These are phyloP conservation scores for Umbelopsis sp. DNA, from an alignment of 192 early-diverging fungal species.

Conservation along the genomic window DNA sequence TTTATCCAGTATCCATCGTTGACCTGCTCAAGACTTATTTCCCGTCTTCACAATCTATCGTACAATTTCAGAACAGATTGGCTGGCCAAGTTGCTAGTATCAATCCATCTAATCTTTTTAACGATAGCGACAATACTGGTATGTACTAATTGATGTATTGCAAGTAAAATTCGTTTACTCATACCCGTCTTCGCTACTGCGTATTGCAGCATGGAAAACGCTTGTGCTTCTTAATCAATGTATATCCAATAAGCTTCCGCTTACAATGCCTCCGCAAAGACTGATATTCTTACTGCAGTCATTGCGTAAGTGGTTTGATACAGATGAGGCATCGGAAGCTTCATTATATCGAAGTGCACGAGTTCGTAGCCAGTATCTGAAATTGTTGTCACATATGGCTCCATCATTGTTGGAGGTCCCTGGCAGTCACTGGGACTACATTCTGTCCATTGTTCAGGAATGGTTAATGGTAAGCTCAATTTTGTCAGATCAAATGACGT, in stretches of 20 bases:
- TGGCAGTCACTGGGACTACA: constrained; percentile 49
- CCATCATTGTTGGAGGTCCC: constrained; percentile 44
- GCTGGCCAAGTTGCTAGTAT: neutral
- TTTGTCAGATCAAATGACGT: neutral
- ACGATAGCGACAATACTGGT: neutral
- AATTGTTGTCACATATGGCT: constrained; percentile 38
- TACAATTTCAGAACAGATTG: neutral
- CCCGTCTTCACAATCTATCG: neutral
- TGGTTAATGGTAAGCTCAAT: constrained; percentile 34
- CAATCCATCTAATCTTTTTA: neutral
- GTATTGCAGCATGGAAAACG: constrained; percentile 19
- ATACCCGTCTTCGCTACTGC: neutral
- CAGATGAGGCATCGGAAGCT: neutral
- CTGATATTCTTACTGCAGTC: constrained; percentile 43
- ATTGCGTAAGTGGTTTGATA: constrained; percentile 40
- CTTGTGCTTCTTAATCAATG: constrained; percentile 31
- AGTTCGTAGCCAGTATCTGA: constrained; percentile 27
- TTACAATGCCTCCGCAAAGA: constrained; percentile 41
- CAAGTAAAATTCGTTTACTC: neutral
- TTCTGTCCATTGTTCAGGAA: constrained; percentile 24
- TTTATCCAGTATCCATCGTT: neutral
- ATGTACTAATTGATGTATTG: neutral
- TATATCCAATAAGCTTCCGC: constrained; percentile 12
- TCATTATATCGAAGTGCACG: neutral
- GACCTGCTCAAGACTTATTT: neutral